phyloP scores from a whole-genome alignment of 208 protist species.

The Leishmania martiniquensis region DNA sequence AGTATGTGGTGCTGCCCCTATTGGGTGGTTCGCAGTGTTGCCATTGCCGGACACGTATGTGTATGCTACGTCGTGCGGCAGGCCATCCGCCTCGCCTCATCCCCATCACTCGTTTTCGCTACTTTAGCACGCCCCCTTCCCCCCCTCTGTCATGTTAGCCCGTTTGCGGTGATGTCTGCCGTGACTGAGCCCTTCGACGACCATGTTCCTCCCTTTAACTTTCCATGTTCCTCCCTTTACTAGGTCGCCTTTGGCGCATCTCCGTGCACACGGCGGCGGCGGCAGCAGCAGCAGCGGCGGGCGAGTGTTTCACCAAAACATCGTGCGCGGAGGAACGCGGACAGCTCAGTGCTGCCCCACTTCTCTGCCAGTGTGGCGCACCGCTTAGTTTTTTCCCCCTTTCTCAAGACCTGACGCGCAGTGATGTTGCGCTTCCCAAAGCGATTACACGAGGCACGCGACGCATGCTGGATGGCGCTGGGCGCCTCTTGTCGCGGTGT shows the following conservation, averaged over 20 bases:
- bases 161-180: too few species aligned
- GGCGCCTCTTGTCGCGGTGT: conserved; percentile 9
- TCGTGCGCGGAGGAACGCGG: background rate
- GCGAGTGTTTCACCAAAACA: background rate
- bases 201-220: too few species aligned
- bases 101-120: too few species aligned
- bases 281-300: background rate
- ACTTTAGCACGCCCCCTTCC: too few species aligned
- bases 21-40: background rate
- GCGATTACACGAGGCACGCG: background rate
- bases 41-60: background rate
- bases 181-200: too few species aligned
- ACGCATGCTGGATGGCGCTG: conserved; percentile 1
- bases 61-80: background rate
- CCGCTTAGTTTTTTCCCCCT: background rate
- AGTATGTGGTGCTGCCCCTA: too few species aligned
- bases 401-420: background rate
- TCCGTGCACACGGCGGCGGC: background rate
- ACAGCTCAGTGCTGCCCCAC: background rate
- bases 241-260: background rate
- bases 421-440: conserved; percentile 10
- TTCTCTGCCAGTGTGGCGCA: background rate
- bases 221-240: background rate
- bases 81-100: background rate
- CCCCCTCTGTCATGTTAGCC: background rate